Conservation (phyloP, 139 green algal species). For the Tetraselmis striata region DNA sequence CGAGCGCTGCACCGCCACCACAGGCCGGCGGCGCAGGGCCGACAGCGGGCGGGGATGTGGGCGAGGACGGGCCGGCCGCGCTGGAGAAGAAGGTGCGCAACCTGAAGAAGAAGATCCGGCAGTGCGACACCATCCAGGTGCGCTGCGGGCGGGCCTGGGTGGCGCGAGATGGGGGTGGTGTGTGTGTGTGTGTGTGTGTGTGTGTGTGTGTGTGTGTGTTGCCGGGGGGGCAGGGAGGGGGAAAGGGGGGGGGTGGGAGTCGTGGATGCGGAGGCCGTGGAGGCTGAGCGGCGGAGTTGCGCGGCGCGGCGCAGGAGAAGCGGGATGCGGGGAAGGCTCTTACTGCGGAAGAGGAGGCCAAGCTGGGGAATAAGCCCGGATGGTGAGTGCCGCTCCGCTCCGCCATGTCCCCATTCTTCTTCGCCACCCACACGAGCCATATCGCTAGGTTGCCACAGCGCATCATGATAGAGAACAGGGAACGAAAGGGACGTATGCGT, state of each 20-base stretch:
- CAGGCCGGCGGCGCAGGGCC: too few relatives aligned
- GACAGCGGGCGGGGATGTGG: too few relatives aligned
- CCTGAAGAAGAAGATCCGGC: slow-evolving; percentile 55
- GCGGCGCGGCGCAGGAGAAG: slow-evolving; percentile 19
- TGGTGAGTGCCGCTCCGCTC: slow-evolving; percentile 21
- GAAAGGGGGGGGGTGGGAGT: too few relatives aligned
- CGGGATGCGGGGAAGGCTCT: slow-evolving; percentile 24
- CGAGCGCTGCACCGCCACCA: too few relatives aligned
- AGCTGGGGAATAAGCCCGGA: slow-evolving; percentile 24
- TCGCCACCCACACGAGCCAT: too few relatives aligned
- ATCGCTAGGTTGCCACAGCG: too few relatives aligned
- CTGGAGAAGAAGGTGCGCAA: slow-evolving; percentile 54
- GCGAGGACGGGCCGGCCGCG: not conserved
- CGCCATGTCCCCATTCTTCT: not conserved
- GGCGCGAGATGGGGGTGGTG: not conserved
- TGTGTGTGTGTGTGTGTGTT: not conserved
- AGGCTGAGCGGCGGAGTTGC: not conserved
- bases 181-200: not conserved
- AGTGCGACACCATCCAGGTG: slow-evolving; percentile 25
- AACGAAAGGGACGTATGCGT: not conserved
- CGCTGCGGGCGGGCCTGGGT: too few relatives aligned
- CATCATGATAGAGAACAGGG: not conserved
- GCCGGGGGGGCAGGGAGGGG: not conserved
- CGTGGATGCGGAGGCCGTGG: not conserved
- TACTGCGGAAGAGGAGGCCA: slow-evolving; percentile 37